These are phyloP conservation scores for Leptosphaerulina australis DNA, from an alignment of 2,329 filamentous ascomycete species.

Conservation along the genomic window DNA sequence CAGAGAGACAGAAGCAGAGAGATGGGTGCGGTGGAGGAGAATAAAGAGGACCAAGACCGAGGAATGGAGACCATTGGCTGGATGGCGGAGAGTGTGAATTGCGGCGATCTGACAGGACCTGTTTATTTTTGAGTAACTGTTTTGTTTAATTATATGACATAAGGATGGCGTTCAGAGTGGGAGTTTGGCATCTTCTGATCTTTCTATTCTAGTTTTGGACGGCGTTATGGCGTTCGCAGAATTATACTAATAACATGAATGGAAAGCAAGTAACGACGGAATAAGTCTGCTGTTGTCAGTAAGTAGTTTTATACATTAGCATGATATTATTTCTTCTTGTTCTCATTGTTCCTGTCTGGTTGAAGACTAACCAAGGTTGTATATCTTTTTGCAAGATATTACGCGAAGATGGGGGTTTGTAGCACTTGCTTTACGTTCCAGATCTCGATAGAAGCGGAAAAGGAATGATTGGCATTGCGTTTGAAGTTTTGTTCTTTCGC, in stretches of 20 bases:
- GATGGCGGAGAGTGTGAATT: conserved; percentile 23
- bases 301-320: no score
- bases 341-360: no score
- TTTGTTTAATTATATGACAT: background rate
- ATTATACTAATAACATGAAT: no score
- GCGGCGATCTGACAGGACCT: background rate
- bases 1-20: conserved; percentile 29
- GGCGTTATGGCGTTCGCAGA: background rate
- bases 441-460: conserved; percentile 29
- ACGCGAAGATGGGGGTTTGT: background rate
- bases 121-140: background rate
- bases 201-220: background rate
- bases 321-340: no score
- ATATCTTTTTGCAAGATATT: background rate
- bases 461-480: conserved; percentile 49
- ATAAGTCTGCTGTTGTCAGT: background rate
- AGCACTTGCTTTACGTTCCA: conserved; percentile 16
- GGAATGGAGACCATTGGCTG: conserved; percentile 40
- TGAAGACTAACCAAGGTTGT: no score
- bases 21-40: conserved; percentile 28
- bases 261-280: background rate
- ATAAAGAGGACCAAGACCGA: conserved; percentile 40
- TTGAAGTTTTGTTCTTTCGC: conserved; percentile 45
- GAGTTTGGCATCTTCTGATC: background rate
- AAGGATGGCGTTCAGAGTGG: background rate